Evolutionary conservation across 768 basidiomycete species (phyloP).

Genomic region (Trametes cingulata): DNA sequence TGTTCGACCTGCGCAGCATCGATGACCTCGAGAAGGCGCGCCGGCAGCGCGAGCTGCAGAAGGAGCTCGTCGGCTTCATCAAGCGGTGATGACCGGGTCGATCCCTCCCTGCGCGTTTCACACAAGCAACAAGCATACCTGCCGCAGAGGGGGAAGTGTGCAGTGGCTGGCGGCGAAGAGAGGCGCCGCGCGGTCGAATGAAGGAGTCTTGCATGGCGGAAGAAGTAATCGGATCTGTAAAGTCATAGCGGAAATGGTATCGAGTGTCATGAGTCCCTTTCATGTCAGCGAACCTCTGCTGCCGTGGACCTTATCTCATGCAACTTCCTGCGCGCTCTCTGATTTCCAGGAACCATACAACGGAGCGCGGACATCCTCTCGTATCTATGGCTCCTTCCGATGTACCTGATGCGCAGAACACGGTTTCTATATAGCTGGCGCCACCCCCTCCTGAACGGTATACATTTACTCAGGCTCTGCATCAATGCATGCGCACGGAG

Average conservation of each 20-base stretch:
- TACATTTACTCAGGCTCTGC: too few relatives aligned
- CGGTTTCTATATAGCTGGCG: too few relatives aligned
- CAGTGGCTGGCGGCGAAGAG: background rate
- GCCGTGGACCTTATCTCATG: too few relatives aligned
- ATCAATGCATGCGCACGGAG: constrained; percentile 17
- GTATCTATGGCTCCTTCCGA: too few relatives aligned
- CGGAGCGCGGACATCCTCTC: too few relatives aligned
- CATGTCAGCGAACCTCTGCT: constrained; percentile 13
- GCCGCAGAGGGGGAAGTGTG: background rate
- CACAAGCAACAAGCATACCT: background rate
- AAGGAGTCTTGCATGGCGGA: background rate
- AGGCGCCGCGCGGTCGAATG: background rate
- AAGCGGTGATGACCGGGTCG: constrained; percentile 46
- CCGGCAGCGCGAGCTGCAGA: constrained; percentile 83
- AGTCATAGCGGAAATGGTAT: background rate
- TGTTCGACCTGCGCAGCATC: constrained; percentile 86
- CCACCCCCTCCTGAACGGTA: too few relatives aligned
- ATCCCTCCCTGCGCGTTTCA: background rate
- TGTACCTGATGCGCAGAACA: background rate
- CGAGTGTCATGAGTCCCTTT: constrained; percentile 32
- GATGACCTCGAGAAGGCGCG: constrained; percentile 83
- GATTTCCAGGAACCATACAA: too few relatives aligned
- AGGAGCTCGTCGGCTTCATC: constrained; percentile 86
- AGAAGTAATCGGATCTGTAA: constrained; percentile 18
- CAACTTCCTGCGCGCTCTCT: too few relatives aligned